These are phyloP conservation scores for Penicillium sp. DNA, from an alignment of 2,329 filamentous ascomycete species.

Conservation along the genomic window DNA sequence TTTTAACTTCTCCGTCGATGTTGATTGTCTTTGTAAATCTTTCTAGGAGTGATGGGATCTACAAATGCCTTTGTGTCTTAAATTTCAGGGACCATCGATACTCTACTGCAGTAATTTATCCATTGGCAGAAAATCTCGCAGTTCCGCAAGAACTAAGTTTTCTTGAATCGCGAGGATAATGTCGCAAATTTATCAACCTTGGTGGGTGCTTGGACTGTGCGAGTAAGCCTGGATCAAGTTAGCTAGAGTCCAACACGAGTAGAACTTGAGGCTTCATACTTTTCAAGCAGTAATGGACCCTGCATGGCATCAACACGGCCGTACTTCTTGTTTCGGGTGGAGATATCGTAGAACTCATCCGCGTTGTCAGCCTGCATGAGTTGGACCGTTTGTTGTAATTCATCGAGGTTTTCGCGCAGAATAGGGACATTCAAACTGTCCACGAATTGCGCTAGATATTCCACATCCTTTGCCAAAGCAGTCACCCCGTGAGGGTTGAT, in stretches of 20 bases:
- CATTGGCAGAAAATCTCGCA: not conserved
- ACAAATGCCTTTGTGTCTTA: constrained; percentile 4
- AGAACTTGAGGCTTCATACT: constrained; percentile 54
- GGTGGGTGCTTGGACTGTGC: constrained; percentile 58
- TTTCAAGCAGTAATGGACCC: constrained; percentile 85
- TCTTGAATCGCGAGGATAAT: constrained; percentile 72
- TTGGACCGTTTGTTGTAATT: constrained; percentile 87
- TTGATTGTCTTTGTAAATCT: constrained; percentile 6
- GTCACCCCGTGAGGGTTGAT: constrained; percentile 86
- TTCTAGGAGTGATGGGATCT: constrained; percentile 1
- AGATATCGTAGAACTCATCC: constrained; percentile 96
- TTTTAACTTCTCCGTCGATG: not conserved
- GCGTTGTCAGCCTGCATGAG: constrained; percentile 82
- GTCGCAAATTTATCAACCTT: constrained; percentile 66
- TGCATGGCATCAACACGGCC: constrained; percentile 88
- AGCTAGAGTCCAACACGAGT: constrained; percentile 8
- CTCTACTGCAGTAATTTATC: not conserved
- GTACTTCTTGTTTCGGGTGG: constrained; percentile 87
- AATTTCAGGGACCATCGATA: constrained; percentile 13
- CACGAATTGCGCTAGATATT: constrained; percentile 82
- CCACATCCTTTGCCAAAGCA: constrained; percentile 77
- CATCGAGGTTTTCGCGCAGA: constrained; percentile 82
- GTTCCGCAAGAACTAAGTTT: constrained; percentile 40
- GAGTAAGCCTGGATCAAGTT: constrained; percentile 56
- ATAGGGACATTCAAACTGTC: constrained; percentile 83